Evolutionary conservation across 2,329 filamentous ascomycete species (phyloP), one percentile per base, ranked within the genome.

Genomic region (Zymoseptoria tritici): DNA sequence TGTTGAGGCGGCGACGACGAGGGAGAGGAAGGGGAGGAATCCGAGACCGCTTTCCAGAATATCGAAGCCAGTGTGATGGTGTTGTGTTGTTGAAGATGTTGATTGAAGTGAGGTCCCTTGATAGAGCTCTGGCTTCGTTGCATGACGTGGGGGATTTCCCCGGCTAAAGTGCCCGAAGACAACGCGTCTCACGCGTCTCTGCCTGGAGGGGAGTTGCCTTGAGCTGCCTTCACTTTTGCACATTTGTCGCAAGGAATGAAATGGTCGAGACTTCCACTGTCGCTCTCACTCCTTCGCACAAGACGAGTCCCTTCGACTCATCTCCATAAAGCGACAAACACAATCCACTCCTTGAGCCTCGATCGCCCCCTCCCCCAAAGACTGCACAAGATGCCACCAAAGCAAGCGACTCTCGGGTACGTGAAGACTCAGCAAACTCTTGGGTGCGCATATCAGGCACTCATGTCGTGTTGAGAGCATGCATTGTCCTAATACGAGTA

Each of bases 401-500:
- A 90, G 73, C 90, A 96, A 78, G 85, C 89, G 70, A 96, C 89
- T 62, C 78, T 96, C 74, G 90, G 90, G 91, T 96, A 94, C 78
- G 91, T 93, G 64, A 87, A 84, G 76, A 81, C 81, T 65, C 89
- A 93, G 79, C 84, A 82, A 72, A 90, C 86, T 68, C 78, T 93
- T 74, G 83, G 86, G 89, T 91, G 84, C 75, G 58, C 13, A 11
- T 1, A 24, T 2, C 26, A 24, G 8, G 26, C 20, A 29, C n/a
- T 51, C 21, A 19, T 24, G 22, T n/a, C 22, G n/a, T 53, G n/a
- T 7, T 21, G 22, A n/a, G 22, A 21, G 20, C 9, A 16, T 52
- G 11, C 13, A 7, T 52, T 16, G 26, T 54, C n/a, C 58, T 62
- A 20, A 59, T 26, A 21, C 36, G 21, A 46, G 4, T 42, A 62